Evolutionary conservation across 192 early-diverging fungal genomes (phyloP).

Genomic region (Backusella psychrophila): DNA sequence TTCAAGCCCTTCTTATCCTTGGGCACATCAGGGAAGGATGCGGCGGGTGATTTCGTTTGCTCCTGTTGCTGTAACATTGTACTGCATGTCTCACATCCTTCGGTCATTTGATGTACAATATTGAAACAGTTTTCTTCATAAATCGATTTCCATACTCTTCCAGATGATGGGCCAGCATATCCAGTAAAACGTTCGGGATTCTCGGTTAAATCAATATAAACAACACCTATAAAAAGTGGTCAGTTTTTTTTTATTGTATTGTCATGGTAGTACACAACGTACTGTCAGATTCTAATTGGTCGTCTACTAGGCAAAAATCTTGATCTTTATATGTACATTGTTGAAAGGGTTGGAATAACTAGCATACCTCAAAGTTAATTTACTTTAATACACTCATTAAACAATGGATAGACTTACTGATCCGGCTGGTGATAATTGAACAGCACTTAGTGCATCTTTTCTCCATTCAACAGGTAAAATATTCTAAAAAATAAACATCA

Average conservation of each 20-base stretch:
- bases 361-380: too few species aligned
- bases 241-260: neutral
- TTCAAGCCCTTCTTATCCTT: conserved; percentile 44
- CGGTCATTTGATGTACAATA: conserved; percentile 56
- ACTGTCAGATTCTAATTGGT: conserved; percentile 56
- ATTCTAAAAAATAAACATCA: conserved; percentile 20
- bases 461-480: conserved; percentile 50
- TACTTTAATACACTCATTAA: conserved; percentile 13
- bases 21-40: conserved; percentile 48
- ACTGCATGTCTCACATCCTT: conserved; percentile 37
- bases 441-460: conserved; percentile 62
- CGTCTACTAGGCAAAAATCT: conserved; percentile 90
- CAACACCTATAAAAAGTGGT: conserved; percentile 49
- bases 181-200: conserved; percentile 99
- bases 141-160: conserved; percentile 91
- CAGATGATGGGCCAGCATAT: conserved; percentile 86
- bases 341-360: conserved; percentile 51
- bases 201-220: conserved; percentile 87
- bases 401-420: conserved; percentile 37
- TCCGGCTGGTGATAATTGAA: conserved; percentile 63
- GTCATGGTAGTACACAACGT: neutral
- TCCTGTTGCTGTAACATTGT: neutral
- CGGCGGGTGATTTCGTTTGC: conserved; percentile 38
- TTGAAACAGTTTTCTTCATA: conserved; percentile 98
- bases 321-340: conserved; percentile 63